These are phyloP conservation scores for Sophora flavescens DNA, from an alignment of 306 rosid species.

Conservation along the genomic window DNA sequence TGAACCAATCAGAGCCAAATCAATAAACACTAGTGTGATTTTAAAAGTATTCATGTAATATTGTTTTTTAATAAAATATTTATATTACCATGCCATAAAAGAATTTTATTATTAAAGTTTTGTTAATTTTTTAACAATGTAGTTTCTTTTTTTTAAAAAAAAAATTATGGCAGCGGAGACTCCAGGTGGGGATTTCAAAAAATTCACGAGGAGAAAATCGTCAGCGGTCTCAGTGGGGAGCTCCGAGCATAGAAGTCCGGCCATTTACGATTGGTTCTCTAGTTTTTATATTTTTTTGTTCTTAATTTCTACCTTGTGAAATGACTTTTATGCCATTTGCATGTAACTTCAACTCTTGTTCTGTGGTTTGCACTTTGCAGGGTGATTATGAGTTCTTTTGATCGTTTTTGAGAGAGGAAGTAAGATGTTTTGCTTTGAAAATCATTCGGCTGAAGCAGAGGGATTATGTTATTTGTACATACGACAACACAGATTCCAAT, in stretches of 20 bases:
- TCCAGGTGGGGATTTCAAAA: constrained; percentile 60
- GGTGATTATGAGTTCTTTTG: constrained; percentile 74
- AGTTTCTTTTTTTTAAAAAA: too few species aligned
- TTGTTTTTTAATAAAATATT: neutral
- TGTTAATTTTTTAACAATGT: too few species aligned
- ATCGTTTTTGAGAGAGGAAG: constrained; percentile 69
- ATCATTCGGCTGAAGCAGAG: constrained; percentile 46
- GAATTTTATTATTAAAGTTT: neutral
- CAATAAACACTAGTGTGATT: neutral
- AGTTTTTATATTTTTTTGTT: neutral
- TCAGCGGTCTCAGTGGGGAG: constrained; percentile 37
- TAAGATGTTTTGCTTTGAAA: constrained; percentile 38
- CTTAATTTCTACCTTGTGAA: neutral
- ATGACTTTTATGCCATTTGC: neutral
- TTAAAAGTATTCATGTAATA: neutral
- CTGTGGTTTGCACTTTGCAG: constrained; percentile 74
- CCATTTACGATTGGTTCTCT: constrained; percentile 69
- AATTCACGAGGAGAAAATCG: constrained; percentile 66
- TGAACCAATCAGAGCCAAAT: neutral
- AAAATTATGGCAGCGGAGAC: constrained; percentile 71
- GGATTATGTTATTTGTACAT: constrained; percentile 44
- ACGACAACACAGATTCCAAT: constrained; percentile 39
- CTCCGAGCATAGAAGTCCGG: constrained; percentile 57
- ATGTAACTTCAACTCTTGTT: neutral
- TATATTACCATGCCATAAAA: neutral